A percentile compares a stretch with the other conserved stretches of the same genome.
Evolutionary conservation across 371 early-diverging fungal genomes (phyloP).

Genomic region (Zopfochytrium polystomum): DNA sequence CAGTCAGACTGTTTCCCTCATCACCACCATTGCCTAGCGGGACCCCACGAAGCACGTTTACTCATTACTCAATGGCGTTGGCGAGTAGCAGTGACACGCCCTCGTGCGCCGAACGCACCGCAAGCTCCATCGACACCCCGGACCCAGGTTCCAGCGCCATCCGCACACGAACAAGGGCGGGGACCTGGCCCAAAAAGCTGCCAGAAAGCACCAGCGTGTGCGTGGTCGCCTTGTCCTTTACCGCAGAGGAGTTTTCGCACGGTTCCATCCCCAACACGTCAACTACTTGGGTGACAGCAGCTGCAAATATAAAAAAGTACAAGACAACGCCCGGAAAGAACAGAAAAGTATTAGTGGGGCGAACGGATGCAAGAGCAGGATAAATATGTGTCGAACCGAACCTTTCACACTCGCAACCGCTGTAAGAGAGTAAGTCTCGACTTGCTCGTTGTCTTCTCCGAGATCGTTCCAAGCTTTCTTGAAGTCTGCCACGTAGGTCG

Average conservation of each 20-base stretch:
- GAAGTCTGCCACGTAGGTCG: constrained; percentile 75
- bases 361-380: not conserved
- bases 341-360: not conserved
- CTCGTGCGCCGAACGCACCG: constrained; percentile 76
- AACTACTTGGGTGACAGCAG: constrained; percentile 63
- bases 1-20: no score
- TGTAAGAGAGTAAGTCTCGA: constrained; percentile 85
- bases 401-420: constrained; percentile 52
- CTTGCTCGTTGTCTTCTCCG: constrained; percentile 62
- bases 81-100: no score
- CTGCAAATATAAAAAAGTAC: constrained; percentile 35
- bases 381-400: constrained; percentile 12
- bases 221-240: constrained; percentile 66
- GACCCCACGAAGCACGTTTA: no score
- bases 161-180: constrained; percentile 73
- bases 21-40: no score
- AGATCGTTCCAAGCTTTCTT: constrained; percentile 75
- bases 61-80: no score
- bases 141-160: constrained; percentile 80
- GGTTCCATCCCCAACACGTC: constrained; percentile 85
- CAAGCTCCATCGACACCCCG: constrained; percentile 90
- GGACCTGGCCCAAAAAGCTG: constrained; percentile 74
- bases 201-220: constrained; percentile 86
- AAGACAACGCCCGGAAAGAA: not conserved
- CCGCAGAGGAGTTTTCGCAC: constrained; percentile 61